phyloP scores from a whole-genome alignment of 352 stramenopile genomes.

The Globisporangium megalacanthum region DNA sequence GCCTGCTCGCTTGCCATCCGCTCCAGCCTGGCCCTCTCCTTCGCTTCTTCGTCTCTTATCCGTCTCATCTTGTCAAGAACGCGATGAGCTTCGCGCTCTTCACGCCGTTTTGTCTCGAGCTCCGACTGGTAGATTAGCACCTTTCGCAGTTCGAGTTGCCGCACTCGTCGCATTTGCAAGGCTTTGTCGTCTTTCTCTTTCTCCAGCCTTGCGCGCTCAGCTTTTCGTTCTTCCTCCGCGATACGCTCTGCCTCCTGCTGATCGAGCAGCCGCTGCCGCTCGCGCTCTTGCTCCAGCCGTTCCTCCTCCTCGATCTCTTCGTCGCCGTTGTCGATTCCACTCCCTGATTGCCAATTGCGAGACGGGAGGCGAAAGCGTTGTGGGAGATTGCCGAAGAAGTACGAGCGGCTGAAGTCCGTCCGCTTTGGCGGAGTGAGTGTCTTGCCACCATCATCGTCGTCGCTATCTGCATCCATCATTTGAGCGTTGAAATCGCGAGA shows the following conservation, averaged over 20 bases:
- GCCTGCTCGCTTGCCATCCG: slow-evolving; percentile 26
- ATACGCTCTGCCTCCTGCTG: slow-evolving; percentile 53
- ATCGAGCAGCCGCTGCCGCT: slow-evolving; percentile 55
- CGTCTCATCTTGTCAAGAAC: slow-evolving; percentile 12
- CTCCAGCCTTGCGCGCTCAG: slow-evolving; percentile 42
- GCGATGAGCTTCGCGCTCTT: slow-evolving; percentile 24
- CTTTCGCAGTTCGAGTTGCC: slow-evolving; percentile 50
- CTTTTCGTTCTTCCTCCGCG: slow-evolving; percentile 44
- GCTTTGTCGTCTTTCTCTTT: slow-evolving; percentile 63
- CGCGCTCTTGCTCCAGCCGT: slow-evolving; percentile 42
- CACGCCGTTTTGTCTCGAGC: slow-evolving; percentile 31
- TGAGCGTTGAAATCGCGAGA: slow-evolving; percentile 23
- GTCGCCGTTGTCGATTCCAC: slow-evolving; percentile 64
- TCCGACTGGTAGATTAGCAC: slow-evolving; percentile 50
- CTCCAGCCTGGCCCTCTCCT: slow-evolving; percentile 21
- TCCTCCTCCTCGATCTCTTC: slow-evolving; percentile 74
- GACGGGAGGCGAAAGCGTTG: slow-evolving; percentile 33
- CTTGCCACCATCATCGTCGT: slow-evolving; percentile 44
- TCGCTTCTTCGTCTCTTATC: slow-evolving; percentile 38
- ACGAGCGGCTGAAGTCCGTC: slow-evolving; percentile 61
- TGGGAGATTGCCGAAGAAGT: slow-evolving; percentile 68
- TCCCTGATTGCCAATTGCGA: slow-evolving; percentile 45
- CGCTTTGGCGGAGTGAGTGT: slow-evolving; percentile 41
- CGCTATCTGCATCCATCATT: slow-evolving; percentile 26
- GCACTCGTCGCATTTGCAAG: slow-evolving; percentile 38